A percentile compares a stretch with the other conserved stretches of the same genome.
These are phyloP conservation scores for Fimicolochytrium jonesii DNA, from an alignment of 192 early-diverging fungal genomes.

Conservation along the genomic window DNA sequence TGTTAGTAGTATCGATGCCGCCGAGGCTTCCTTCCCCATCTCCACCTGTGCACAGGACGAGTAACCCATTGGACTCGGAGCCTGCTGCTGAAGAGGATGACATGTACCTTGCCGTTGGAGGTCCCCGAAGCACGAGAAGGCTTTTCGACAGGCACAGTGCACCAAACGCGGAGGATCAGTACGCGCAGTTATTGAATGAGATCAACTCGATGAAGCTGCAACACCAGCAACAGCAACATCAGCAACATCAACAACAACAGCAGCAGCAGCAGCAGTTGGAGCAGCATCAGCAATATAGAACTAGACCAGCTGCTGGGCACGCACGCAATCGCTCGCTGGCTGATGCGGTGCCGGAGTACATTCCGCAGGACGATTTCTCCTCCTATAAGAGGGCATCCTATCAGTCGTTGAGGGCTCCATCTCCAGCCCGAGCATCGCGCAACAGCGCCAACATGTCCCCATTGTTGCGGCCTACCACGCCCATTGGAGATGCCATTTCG, in stretches of 20 bases:
- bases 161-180: slow-evolving; percentile 32
- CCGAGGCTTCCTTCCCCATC: slow-evolving; percentile 9
- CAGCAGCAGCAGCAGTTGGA: too few species aligned
- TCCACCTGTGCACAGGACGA: background rate
- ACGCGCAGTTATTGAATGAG: slow-evolving; percentile 20
- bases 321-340: too few species aligned
- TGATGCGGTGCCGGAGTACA: too few species aligned
- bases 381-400: background rate
- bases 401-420: background rate
- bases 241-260: too few species aligned
- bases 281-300: too few species aligned
- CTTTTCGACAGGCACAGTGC: slow-evolving; percentile 55
- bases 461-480: slow-evolving; percentile 37
- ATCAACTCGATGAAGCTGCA: too few species aligned
- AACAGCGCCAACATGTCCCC: slow-evolving; percentile 26
- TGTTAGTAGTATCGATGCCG: slow-evolving; percentile 6
- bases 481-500: slow-evolving; percentile 38
- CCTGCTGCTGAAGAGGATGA: slow-evolving; percentile 18
- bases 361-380: too few species aligned
- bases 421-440: background rate
- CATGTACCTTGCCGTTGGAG: slow-evolving; percentile 14
- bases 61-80: slow-evolving; percentile 2
- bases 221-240: too few species aligned
- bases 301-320: too few species aligned
- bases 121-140: slow-evolving; percentile 23